phyloP scores from a whole-genome alignment of 139 green algal species.

The Tetraselmis striata region DNA sequence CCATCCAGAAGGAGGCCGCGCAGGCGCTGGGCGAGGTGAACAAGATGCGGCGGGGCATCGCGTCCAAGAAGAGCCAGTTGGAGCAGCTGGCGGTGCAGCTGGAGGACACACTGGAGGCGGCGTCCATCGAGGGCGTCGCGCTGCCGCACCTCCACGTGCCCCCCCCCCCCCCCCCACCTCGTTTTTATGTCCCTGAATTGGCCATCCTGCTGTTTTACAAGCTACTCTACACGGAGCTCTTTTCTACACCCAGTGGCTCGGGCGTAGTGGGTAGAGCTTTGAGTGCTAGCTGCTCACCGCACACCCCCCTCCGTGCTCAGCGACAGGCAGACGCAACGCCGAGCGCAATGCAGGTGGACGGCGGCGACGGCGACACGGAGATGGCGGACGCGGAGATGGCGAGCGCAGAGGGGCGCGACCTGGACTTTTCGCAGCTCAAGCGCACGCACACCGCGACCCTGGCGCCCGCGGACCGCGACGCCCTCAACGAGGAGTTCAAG shows the following conservation, averaged over 20 bases:
- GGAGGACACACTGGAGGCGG: slow-evolving; percentile 29
- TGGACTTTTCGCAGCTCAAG: slow-evolving; percentile 29
- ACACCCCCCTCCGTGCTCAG: no score
- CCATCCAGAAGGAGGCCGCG: slow-evolving; percentile 18
- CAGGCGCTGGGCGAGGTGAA: slow-evolving; percentile 36
- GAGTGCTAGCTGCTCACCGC: no score
- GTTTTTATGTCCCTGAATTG: no score
- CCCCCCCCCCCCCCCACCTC: no score
- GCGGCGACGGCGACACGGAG: slow-evolving; percentile 17
- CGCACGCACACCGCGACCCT: slow-evolving; percentile 23
- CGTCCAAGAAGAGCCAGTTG: slow-evolving; percentile 11
- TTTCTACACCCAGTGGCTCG: no score
- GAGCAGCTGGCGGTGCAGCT: slow-evolving; percentile 20
- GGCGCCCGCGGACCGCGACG: slow-evolving; percentile 19
- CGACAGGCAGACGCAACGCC: slow-evolving; percentile 8
- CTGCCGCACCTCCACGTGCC: not conserved
- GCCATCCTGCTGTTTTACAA: slow-evolving; percentile 7
- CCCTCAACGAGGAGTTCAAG: slow-evolving; percentile 19
- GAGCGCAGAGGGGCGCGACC: not conserved
- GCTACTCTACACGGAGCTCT: not conserved
- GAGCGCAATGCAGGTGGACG: slow-evolving; percentile 1
- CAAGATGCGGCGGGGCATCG: slow-evolving; percentile 25
- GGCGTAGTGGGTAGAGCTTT: not conserved
- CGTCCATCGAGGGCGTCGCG: slow-evolving; percentile 37
- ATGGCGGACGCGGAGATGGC: slow-evolving; percentile 23